Base-by-base conservation (phyloP, 345 rosid genomes). In the Gossypium herbaceum region DNA sequence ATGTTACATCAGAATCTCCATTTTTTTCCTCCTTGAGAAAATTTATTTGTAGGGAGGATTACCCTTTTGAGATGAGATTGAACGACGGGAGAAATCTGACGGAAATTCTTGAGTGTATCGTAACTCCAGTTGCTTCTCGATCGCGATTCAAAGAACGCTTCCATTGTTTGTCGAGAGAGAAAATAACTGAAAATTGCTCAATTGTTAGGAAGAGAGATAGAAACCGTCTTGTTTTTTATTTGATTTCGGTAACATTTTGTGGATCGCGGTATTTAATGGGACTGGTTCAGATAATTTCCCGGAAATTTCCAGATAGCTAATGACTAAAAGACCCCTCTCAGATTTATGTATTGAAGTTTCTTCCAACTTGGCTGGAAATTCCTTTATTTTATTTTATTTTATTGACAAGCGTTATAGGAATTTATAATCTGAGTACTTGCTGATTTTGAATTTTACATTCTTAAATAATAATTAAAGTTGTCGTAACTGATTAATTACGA, bases 1-100 rank as follows among this genome's bases (percentile, higher is more conserved):
- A 12, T 45, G 29, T 13, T 0, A 13, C 44, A 29, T 29, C 66
- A 29, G 2, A 61, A 13, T 61, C 29, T 13, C 55, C 19, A 4
- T 16, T 29, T 1, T 20, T 45, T 44, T 6, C 71, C 29, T 3
- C 12, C 9, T 34, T 34, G 7, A 19, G 12, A 24, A 22, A 58
- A 24, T 2, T 20, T 6, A 52, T 51, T 12, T 52, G 56, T 0
- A 39, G 59, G 29, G 41, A 63, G 61, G 24, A 17, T 44, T 74
- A 93, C 99, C 94, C 86, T 88, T 65, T 96, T 93, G 55, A 96
- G 98, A 84, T 96, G 99, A 19, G 83, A 54, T 81, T 96, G 98
- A 2, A 96, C 98, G 20, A 44, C 17, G 0, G 97, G 94, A 68
- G 97, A 92, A 80, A 96, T 87, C 88, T 91, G 88, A 45, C 82